phyloP scores from a whole-genome alignment of 2,329 filamentous ascomycete genomes.

The Neopestalotiopsis rosae region DNA sequence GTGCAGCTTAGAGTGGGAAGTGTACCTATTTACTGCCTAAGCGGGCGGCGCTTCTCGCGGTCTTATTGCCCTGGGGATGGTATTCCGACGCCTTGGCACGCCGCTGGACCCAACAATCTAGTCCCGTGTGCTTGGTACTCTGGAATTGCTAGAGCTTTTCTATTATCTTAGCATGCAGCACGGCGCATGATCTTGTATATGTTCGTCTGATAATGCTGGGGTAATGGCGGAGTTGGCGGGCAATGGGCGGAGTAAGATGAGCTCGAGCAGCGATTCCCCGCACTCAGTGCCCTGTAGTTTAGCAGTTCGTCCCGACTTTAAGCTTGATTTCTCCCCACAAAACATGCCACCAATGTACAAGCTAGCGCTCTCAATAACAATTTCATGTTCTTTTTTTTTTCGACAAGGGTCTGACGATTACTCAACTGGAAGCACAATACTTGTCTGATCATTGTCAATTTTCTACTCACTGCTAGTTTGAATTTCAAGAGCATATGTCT shows the following conservation, averaged over 20 bases:
- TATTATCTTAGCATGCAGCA: not conserved
- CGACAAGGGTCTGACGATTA: not conserved
- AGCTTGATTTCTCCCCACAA: slow-evolving; percentile 11
- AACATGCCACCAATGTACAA: not conserved
- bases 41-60: slow-evolving; percentile 13
- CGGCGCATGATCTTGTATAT: not conserved
- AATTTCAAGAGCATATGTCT: too few species aligned
- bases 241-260: slow-evolving; percentile 16
- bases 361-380: too few species aligned
- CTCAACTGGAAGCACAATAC: too few species aligned
- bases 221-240: not conserved
- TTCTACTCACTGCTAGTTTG: too few species aligned
- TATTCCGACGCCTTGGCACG: slow-evolving; percentile 4
- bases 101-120: not conserved
- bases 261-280: not conserved
- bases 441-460: too few species aligned
- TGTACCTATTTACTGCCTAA: not conserved
- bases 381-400: not conserved
- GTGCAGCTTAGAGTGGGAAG: too few species aligned
- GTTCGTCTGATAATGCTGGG: not conserved
- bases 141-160: too few species aligned
- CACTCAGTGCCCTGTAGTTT: not conserved
- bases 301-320: not conserved
- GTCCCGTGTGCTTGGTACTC: not conserved
- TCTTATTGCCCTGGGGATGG: not conserved